These are phyloP conservation scores for Suhomyces kunorum DNA, from an alignment of 1,139 yeast species.

Conservation along the genomic window DNA sequence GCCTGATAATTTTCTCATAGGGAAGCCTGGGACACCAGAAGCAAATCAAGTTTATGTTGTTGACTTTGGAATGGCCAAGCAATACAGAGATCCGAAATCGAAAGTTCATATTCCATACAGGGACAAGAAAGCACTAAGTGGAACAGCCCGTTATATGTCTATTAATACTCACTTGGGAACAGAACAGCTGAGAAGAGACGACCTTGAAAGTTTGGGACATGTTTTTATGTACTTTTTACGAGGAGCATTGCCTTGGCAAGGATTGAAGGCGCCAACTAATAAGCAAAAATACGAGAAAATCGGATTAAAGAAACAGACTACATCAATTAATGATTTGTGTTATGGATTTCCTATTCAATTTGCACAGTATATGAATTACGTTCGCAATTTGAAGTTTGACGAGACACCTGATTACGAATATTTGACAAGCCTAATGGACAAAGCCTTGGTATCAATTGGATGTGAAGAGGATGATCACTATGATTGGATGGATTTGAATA, in stretches of 20 bases:
- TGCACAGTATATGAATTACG: slow-evolving; percentile 73
- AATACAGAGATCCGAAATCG: slow-evolving; percentile 61
- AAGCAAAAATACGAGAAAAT: slow-evolving; percentile 81
- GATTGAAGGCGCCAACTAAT: slow-evolving; percentile 72
- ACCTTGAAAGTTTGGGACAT: slow-evolving; percentile 63
- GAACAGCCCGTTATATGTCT: slow-evolving; percentile 68
- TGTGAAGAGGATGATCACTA: slow-evolving; percentile 57
- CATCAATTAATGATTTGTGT: slow-evolving; percentile 68
- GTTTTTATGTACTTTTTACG: slow-evolving; percentile 63
- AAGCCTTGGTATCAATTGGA: slow-evolving; percentile 38
- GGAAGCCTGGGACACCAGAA: slow-evolving; percentile 62
- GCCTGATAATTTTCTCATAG: slow-evolving; percentile 75
- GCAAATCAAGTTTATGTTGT: slow-evolving; percentile 56
- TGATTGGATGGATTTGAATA: slow-evolving; percentile 83
- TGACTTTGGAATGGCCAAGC: slow-evolving; percentile 69
- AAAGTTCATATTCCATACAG: slow-evolving; percentile 62
- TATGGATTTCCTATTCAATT: slow-evolving; percentile 73
- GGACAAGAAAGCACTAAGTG: slow-evolving; percentile 63
- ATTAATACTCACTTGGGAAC: slow-evolving; percentile 65
- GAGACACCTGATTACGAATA: slow-evolving; percentile 75
- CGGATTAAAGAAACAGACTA: slow-evolving; percentile 74
- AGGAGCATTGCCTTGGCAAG: slow-evolving; percentile 58
- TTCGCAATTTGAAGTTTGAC: slow-evolving; percentile 70
- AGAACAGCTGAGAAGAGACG: slow-evolving; percentile 66
- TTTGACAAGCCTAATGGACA: slow-evolving; percentile 43